Evolutionary conservation across 1,284 basidiomycete species (phyloP).

Genomic region (Chalciporus piperatoides): DNA sequence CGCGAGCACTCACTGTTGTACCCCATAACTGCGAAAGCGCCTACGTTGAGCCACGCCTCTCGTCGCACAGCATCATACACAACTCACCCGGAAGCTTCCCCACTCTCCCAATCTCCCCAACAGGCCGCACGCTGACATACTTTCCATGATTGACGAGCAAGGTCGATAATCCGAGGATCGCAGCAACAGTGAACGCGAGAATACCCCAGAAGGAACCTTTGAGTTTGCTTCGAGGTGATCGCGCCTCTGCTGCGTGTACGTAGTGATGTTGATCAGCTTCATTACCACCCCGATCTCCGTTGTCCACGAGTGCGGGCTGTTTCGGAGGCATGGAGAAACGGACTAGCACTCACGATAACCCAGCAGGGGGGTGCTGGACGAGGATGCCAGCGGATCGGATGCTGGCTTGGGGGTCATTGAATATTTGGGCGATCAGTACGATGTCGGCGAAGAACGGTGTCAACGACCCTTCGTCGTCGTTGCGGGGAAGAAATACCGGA

Average conservation of each 20-base stretch:
- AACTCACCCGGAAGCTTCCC: constrained; percentile 31
- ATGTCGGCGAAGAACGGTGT: neutral
- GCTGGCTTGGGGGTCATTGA: constrained; percentile 15
- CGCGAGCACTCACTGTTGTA: constrained; percentile 28
- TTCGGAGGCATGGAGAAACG: neutral
- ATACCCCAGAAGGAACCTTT: constrained; percentile 6
- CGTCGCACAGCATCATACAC: neutral
- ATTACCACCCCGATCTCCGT: neutral
- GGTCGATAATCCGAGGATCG: constrained; percentile 18
- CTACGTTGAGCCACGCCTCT: constrained; percentile 14
- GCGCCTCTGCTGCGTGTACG: constrained; percentile 4
- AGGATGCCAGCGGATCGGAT: neutral
- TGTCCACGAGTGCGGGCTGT: neutral
- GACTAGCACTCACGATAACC: constrained; percentile 10
- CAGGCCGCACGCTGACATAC: neutral
- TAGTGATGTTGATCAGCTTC: constrained; percentile 3
- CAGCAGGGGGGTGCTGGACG: constrained; percentile 22
- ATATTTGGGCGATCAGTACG: neutral
- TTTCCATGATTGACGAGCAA: constrained; percentile 13
- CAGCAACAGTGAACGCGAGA: constrained; percentile 19
- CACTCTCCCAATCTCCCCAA: constrained; percentile 14
- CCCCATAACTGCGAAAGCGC: constrained; percentile 28
- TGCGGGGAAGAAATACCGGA: constrained; percentile 7
- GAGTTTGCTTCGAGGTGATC: constrained; percentile 3
- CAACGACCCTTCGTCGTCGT: neutral